phyloP scores from a whole-genome alignment of 306 rosid genomes.

The Biancaea sappan region DNA sequence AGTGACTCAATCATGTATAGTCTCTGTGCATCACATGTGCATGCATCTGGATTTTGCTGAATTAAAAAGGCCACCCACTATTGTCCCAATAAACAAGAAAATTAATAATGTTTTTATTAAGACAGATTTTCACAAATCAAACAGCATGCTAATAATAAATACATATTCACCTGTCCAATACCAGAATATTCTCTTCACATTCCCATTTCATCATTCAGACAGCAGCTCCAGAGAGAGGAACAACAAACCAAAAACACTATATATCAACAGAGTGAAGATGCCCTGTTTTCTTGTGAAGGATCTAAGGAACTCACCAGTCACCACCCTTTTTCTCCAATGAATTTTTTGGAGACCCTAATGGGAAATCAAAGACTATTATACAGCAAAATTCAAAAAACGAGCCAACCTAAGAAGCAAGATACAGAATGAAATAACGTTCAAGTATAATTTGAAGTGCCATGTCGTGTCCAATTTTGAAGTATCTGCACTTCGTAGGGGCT shows the following conservation, averaged over 20 bases:
- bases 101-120: constrained; percentile 32
- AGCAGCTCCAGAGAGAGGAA: constrained; percentile 53
- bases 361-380: constrained; percentile 33
- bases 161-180: constrained; percentile 39
- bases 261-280: constrained; percentile 44
- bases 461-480: too few relatives aligned
- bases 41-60: constrained; percentile 23
- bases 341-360: constrained; percentile 45
- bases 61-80: constrained; percentile 34
- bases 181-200: constrained; percentile 48
- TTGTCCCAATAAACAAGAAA: constrained; percentile 32
- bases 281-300: constrained; percentile 28
- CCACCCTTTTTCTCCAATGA: constrained; percentile 50
- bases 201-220: constrained; percentile 34
- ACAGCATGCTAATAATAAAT: constrained; percentile 39
- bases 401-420: constrained; percentile 17
- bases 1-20: constrained; percentile 38
- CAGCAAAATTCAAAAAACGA: constrained; percentile 6
- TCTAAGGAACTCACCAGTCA: constrained; percentile 35
- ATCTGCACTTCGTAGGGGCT: neutral
- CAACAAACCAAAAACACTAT: constrained; percentile 31
- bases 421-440: too few relatives aligned
- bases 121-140: constrained; percentile 44
- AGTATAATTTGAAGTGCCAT: too few relatives aligned
- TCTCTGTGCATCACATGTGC: constrained; percentile 33